Evolutionary conservation across 192 early-diverging fungal species (phyloP).

Genomic region (Cladochytrium replicatum): DNA sequence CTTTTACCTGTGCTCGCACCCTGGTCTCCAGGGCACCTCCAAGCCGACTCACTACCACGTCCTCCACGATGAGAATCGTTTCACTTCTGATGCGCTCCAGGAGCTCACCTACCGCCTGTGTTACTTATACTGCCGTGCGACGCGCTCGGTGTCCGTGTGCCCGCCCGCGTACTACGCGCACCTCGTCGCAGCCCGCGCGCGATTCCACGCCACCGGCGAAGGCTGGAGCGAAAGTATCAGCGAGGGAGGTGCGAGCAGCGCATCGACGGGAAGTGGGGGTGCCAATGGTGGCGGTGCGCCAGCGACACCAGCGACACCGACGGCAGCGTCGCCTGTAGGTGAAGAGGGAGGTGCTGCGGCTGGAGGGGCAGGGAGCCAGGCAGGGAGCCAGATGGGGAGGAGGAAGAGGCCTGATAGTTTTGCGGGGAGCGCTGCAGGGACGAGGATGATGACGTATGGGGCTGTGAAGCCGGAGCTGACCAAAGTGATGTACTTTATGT

Average conservation of each 20-base stretch:
- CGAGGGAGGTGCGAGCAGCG: too few species aligned
- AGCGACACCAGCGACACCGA: too few species aligned
- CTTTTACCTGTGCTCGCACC: slow-evolving; percentile 75
- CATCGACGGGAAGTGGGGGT: too few species aligned
- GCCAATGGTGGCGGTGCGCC: too few species aligned
- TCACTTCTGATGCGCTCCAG: slow-evolving; percentile 68
- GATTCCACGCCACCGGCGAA: slow-evolving; percentile 69
- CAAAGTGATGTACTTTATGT: slow-evolving; percentile 49
- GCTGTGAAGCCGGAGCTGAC: slow-evolving; percentile 43
- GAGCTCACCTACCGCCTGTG: slow-evolving; percentile 82
- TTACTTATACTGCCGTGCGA: slow-evolving; percentile 80
- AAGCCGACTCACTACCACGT: slow-evolving; percentile 89
- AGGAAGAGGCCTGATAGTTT: not conserved
- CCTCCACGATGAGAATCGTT: slow-evolving; percentile 76
- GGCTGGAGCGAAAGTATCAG: slow-evolving; percentile 17
- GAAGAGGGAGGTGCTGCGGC: slow-evolving; percentile 5
- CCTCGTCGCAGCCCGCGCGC: slow-evolving; percentile 73
- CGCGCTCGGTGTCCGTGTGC: slow-evolving; percentile 74
- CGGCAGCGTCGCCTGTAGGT: too few species aligned
- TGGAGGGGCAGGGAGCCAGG: not conserved
- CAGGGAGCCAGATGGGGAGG: not conserved
- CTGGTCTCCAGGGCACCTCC: slow-evolving; percentile 85
- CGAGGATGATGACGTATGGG: slow-evolving; percentile 34
- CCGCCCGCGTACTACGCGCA: slow-evolving; percentile 93
- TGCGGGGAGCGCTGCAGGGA: slow-evolving; percentile 1